Conservation (phyloP, 1,284 basidiomycete genomes). For the Sanghuangporus baumii region DNA sequence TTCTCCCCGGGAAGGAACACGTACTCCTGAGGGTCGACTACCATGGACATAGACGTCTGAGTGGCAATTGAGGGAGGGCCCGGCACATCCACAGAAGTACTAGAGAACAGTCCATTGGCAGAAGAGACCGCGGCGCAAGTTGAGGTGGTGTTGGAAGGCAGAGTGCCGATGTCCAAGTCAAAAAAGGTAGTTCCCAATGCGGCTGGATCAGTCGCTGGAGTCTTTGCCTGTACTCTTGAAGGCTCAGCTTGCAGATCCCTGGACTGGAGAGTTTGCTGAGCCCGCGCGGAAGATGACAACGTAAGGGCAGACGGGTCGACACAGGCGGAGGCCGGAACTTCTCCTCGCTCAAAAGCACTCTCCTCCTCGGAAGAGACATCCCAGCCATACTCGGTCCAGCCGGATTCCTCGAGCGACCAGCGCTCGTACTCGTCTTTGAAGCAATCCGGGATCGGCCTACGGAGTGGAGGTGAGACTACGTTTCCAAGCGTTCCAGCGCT, state of each 20-base stretch:
- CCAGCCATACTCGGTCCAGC: neutral
- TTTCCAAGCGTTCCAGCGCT: neutral
- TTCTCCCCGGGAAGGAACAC: neutral
- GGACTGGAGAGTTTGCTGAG: no score
- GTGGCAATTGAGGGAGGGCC: neutral
- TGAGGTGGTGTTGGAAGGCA: neutral
- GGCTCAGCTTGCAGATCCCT: no score
- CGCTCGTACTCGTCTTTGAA: neutral
- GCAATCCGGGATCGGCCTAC: neutral
- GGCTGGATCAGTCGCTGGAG: neutral
- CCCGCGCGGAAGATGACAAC: no score
- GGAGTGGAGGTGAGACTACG: neutral
- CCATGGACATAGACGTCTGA: neutral
- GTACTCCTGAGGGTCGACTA: neutral
- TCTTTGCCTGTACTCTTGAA: no score
- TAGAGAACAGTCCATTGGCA: no score
- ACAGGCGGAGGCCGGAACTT: neutral
- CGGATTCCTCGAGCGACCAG: neutral
- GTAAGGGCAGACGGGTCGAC: no score
- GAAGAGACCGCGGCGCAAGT: no score
- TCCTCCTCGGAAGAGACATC: constrained; percentile 1
- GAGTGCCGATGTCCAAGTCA: neutral
- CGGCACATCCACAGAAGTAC: no score
- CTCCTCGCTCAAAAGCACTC: neutral
- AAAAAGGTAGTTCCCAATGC: neutral